Base-by-base conservation (phyloP, 306 rosid genomes). In the Datisca glomerata region DNA sequence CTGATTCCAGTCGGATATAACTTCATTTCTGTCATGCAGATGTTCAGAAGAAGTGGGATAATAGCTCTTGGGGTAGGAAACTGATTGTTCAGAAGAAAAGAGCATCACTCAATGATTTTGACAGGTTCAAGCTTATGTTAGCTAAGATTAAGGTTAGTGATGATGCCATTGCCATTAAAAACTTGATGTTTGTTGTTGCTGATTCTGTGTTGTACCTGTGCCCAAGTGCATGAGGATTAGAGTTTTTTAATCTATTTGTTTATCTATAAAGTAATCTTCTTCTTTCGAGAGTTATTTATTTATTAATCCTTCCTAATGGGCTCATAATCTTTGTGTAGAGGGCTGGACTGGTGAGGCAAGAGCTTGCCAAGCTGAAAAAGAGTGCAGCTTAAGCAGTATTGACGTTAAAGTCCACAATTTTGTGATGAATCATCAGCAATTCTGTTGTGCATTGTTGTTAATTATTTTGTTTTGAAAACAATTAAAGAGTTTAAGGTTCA, bases 271-370 rank as follows among this genome's bases (percentile, higher is more conserved):
- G 6, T 2, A 50, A 24, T 17, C 12, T 35, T 50, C 12, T 34
- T 13, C 12, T 4, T 18, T 36, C 33, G 17, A 3, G 7, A 11
- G 6, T 15, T 12, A 12, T 2, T 1, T 15, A 4, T 36, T 3
- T 12, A 3, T 16, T 36, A 36, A 36, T 36, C 4, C 4, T 8
- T 4, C 27, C 34, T 7, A 22, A 12, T 36, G 3, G 10, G 3
- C 12, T 25, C 5, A 12, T 12, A 22, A 21, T 39, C 5, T 19
- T 18, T 24, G 35, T 63, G 92, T 86, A 91, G 98, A 84, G 64
- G 54, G 86, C 92, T 16, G 92, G 76, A 38, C 47, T 73, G 18
- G 96, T 91, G 24, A 78, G 72, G 75, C 85, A 76, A 46, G 98
- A 91, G 55, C 86, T 91, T 32, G 73, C 92, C 4, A 75, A 84